Conservation (phyloP, 352 stramenopile genomes). For the Phytopythium ostracodes region DNA sequence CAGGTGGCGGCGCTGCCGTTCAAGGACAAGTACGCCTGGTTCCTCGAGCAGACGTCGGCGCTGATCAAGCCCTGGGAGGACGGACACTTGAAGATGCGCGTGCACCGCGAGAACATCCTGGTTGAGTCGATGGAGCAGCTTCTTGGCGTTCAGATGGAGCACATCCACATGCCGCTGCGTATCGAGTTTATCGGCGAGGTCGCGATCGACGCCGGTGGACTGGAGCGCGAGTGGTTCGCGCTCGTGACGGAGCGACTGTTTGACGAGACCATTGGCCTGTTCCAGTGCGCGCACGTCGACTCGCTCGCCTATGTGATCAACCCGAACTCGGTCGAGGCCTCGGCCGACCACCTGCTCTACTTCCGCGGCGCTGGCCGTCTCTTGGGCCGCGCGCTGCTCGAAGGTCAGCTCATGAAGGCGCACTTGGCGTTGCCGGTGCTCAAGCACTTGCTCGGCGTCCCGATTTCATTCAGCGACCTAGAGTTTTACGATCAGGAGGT, state of each 20-base stretch:
- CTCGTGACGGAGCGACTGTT: constrained; percentile 70
- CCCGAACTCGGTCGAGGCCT: constrained; percentile 67
- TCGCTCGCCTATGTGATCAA: constrained; percentile 56
- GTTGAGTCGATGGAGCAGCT: constrained; percentile 83
- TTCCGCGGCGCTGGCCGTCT: constrained; percentile 95
- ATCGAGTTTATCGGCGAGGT: constrained; percentile 85
- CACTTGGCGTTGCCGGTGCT: constrained; percentile 83
- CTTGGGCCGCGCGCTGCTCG: constrained; percentile 94
- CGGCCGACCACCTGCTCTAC: constrained; percentile 85
- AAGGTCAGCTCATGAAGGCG: constrained; percentile 91
- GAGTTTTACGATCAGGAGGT: constrained; percentile 88
- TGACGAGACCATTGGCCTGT: constrained; percentile 59
- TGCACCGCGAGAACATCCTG: constrained; percentile 67
- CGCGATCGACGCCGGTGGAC: constrained; percentile 70
- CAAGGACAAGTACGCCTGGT: constrained; percentile 80
- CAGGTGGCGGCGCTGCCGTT: constrained; percentile 82
- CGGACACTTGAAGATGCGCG: constrained; percentile 77
- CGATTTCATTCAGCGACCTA: constrained; percentile 87
- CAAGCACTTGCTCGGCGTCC: constrained; percentile 78
- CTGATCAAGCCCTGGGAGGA: constrained; percentile 70
- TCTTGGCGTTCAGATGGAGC: constrained; percentile 60
- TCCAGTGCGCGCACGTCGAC: constrained; percentile 56
- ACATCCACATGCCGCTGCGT: constrained; percentile 74
- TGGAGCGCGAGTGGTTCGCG: constrained; percentile 80
- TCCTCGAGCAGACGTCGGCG: constrained; percentile 66